Base-by-base conservation (phyloP, 2,329 filamentous ascomycete species). In the Cryphonectria naterciae region DNA sequence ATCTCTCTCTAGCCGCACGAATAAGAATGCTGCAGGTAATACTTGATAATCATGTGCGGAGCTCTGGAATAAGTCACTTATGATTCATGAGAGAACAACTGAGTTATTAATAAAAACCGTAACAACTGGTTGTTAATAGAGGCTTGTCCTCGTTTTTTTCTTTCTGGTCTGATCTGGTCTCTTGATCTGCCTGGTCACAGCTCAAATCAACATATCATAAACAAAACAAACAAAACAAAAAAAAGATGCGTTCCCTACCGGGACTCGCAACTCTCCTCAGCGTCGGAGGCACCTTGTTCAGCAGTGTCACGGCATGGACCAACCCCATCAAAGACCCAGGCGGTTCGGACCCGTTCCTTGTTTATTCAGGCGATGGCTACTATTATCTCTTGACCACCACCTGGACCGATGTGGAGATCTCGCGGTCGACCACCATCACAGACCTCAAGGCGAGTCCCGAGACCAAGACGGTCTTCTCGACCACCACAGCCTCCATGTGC, bases 351-450 rank as follows among this genome's bases (percentile, higher is more conserved):
- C 86, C 87, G 0, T 85, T 85, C 72, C 83, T 89, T 7, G 83
- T 84, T 0, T 88, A 83, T 68, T 81, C 81, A 0, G 84, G 82
- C 15, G 86, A 86, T 0, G 88, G 85, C 74, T 89, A 89, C 77
- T 88, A 89, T 73, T 66, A 66, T n/a, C 79, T 89, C 39, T 83
- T 87, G 74, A 85, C 85, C 0, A 89, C 86, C 0, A 85, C 85
- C 37, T 89, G 85, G 86, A 84, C 79, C 1, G 80, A 89, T 72
- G 79, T 90, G 17, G 80, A 86, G 73, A 82, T 90, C n/a, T 83
- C 85, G 0, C 81, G 86, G 0, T 83, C 88, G 0, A 85, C 79
- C 13, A 89, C 86, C 0, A 78, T 90, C 6, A 83, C 84, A 43
- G 87, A 86, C 0, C 77, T 90, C n/a, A 87, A 88, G 79, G 85